Base-by-base conservation (phyloP, 73 alveolate genomes). In the Paraurostyla sp. region DNA sequence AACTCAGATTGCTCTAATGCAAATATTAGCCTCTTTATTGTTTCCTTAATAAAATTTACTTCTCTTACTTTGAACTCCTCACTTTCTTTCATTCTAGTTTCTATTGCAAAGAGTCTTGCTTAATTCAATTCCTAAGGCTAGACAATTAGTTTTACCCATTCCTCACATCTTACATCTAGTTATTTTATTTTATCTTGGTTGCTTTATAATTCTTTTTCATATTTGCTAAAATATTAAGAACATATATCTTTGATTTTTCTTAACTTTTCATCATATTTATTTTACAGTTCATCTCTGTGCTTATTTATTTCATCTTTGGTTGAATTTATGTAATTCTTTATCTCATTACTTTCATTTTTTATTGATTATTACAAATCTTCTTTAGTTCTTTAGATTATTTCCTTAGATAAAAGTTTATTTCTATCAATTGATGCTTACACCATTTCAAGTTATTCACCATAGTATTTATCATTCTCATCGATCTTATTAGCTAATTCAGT, bases 171-270 rank as follows among this genome's bases (percentile, higher is more conserved):
- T 41, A 22, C n/a, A 41, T 56, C 54, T 2, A 83, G 59, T 20
- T 59, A 63, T 13, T 83, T 83, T 59, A 83, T 69, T 29, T 46
- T 83, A 7, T 41, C 57, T 46, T 63, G 36, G 22, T 25, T 38
- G 29, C 35, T 45, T 20, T 18, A 18, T 20, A 83, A 49, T 11
- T 62, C 71, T 25, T 43, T 60, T 43, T 83, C 92, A 63, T 62
- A 83, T 49, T 62, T 62, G 13, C 18, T 32, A 36, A 83, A 83
- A 60, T 63, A 83, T 32, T 62, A 22, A 6, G 92, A 69, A 35
- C 92, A 83, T 16, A 83, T 76, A 7, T 83, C 92, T 33, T 83
- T 83, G 58, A 83, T 83, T 76, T 83, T 83, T 29, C 56, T 41
- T 0, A 83, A 27, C 60, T 83, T 83, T 22, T 83, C 76, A 27